A percentile compares a stretch with the other conserved stretches of the same genome.
These are phyloP conservation scores for Rossbeevera mucosa DNA, from an alignment of 768 basidiomycete species.

Conservation along the genomic window DNA sequence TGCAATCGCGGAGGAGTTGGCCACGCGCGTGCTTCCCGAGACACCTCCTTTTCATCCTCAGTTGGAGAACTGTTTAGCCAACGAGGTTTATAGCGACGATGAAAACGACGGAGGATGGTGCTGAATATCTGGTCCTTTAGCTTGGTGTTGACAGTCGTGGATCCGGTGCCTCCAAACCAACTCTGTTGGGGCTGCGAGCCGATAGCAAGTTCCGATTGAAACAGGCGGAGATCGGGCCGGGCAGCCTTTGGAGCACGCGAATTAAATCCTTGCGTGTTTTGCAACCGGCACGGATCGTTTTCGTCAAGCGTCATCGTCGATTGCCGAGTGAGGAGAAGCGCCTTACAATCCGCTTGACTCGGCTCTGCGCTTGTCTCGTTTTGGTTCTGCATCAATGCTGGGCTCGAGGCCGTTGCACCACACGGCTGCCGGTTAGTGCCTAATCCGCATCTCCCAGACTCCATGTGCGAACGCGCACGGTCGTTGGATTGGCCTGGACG, in stretches of 20 bases:
- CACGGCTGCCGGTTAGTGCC: constrained; percentile 39
- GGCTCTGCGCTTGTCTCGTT: constrained; percentile 14
- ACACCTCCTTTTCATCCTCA: constrained; percentile 55
- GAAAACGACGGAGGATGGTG: constrained; percentile 74
- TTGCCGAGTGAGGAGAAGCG: constrained; percentile 42
- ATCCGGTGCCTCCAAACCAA: constrained; percentile 85
- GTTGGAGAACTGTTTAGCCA: constrained; percentile 37
- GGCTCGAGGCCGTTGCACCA: constrained; percentile 62
- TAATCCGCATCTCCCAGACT: constrained; percentile 32
- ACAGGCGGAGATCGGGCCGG: constrained; percentile 35
- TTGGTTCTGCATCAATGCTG: constrained; percentile 49
- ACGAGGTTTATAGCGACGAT: constrained; percentile 40
- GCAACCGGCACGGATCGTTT: constrained; percentile 44
- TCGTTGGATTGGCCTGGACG: constrained; percentile 45
- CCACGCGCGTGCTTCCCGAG: constrained; percentile 35
- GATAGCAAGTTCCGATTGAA: constrained; percentile 38
- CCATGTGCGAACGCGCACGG: constrained; percentile 43
- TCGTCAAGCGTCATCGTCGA: constrained; percentile 35
- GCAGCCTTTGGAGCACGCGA: neutral
- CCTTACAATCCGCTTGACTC: constrained; percentile 21
- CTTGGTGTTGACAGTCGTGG: constrained; percentile 89
- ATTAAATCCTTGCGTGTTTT: constrained; percentile 23
- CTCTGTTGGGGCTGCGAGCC: constrained; percentile 37
- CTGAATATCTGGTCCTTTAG: constrained; percentile 95
- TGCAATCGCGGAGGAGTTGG: constrained; percentile 2